phyloP scores from a whole-genome alignment of 306 rosid genomes.

The Cucumis sativus region DNA sequence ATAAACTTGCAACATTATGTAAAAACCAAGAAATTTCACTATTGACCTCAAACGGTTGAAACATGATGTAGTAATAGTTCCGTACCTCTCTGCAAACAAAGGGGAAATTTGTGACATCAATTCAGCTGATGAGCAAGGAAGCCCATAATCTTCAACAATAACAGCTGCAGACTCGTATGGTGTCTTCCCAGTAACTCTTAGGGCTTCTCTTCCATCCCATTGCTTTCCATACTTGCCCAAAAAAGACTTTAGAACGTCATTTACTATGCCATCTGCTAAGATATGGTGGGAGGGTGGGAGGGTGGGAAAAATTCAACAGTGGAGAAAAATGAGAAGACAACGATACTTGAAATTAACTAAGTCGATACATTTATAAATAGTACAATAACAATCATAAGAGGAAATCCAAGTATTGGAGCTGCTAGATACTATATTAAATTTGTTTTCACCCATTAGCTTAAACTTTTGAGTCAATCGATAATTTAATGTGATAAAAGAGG shows the following conservation, averaged over 20 bases:
- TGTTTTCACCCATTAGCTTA: too few relatives aligned
- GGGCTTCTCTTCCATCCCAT: slow-evolving; percentile 92
- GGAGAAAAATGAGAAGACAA: background rate
- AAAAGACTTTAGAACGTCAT: slow-evolving; percentile 39
- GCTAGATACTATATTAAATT: too few relatives aligned
- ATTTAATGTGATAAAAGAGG: too few relatives aligned
- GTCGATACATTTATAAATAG: background rate
- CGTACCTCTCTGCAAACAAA: slow-evolving; percentile 51
- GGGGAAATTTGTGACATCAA: slow-evolving; percentile 56
- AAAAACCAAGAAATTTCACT: background rate
- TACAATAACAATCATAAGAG: background rate
- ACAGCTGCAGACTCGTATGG: slow-evolving; percentile 61
- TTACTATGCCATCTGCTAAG: slow-evolving; percentile 48
- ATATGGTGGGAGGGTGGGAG: background rate
- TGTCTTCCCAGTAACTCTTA: slow-evolving; percentile 45
- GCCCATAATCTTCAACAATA: slow-evolving; percentile 61
- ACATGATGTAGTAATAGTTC: background rate
- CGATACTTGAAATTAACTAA: background rate
- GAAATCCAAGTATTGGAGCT: background rate
- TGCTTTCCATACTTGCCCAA: slow-evolving; percentile 55
- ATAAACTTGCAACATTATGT: background rate
- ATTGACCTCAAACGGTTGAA: background rate
- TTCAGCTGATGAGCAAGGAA: slow-evolving; percentile 57
- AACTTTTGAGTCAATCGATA: too few relatives aligned
- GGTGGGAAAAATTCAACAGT: background rate